Evolutionary conservation across 768 basidiomycete species (phyloP).

Genomic region (Rossbeevera mucosa): DNA sequence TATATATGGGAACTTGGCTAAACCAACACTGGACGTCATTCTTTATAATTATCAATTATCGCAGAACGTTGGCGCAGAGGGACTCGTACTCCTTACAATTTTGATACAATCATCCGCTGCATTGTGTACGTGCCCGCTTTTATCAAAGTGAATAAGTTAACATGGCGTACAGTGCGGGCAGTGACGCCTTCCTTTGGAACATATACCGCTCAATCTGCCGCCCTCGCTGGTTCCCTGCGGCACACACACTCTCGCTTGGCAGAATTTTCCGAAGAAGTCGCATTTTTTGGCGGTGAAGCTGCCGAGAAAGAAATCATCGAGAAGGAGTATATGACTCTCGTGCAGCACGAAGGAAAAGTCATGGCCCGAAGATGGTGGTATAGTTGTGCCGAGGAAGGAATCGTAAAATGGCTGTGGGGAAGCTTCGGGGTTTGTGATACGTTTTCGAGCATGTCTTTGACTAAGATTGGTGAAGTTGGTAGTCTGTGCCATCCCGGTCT

Average conservation of each 20-base stretch:
- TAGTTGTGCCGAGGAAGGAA: slow-evolving; percentile 87
- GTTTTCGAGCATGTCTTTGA: not conserved
- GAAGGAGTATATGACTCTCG: slow-evolving; percentile 76
- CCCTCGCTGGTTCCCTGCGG: slow-evolving; percentile 82
- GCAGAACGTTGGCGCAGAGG: slow-evolving; percentile 92
- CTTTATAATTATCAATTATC: slow-evolving; percentile 95
- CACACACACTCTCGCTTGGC: slow-evolving; percentile 89
- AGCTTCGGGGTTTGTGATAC: slow-evolving; percentile 73
- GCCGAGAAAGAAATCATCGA: slow-evolving; percentile 91
- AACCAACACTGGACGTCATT: slow-evolving; percentile 88
- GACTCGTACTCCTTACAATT: slow-evolving; percentile 75
- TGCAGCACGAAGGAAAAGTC: slow-evolving; percentile 82
- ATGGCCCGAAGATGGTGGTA: slow-evolving; percentile 83
- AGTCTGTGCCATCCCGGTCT: slow-evolving; percentile 91
- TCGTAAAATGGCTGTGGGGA: slow-evolving; percentile 97
- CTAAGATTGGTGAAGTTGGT: slow-evolving; percentile 48
- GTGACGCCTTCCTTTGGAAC: slow-evolving; percentile 90
- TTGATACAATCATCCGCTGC: slow-evolving; percentile 81
- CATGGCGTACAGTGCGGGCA: slow-evolving; percentile 59
- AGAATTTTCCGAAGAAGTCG: slow-evolving; percentile 86
- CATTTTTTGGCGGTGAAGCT: slow-evolving; percentile 82
- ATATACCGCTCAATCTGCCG: slow-evolving; percentile 84
- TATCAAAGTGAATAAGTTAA: slow-evolving; percentile 1
- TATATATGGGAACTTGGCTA: slow-evolving; percentile 91
- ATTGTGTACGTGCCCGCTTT: slow-evolving; percentile 53